A percentile compares a stretch with the other conserved stretches of the same genome.
Evolutionary conservation across 1,284 basidiomycete species (phyloP).

Genomic region (Taiwanofungus camphoratus): DNA sequence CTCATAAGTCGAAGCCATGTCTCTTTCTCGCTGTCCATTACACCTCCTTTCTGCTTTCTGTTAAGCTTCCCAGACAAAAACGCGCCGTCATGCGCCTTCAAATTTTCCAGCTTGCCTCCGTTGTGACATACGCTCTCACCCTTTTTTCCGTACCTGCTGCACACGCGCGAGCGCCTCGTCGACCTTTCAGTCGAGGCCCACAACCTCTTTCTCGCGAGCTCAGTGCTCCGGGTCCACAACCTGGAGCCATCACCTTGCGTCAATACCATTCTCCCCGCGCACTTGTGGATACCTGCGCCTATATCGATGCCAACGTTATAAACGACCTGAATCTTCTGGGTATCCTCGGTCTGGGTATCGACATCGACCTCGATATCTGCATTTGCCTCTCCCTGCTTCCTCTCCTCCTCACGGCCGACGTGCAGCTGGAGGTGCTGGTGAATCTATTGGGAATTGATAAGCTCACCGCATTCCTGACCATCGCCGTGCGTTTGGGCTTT

Average conservation of each 20-base stretch:
- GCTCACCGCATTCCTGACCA: conserved; percentile 14
- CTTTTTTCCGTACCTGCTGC: background rate
- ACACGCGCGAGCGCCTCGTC: background rate
- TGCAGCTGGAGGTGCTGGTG: conserved; percentile 13
- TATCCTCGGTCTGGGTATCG: conserved; percentile 3
- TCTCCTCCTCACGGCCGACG: conserved; percentile 15
- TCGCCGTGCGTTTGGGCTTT: conserved; percentile 13
- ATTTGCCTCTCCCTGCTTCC: conserved; percentile 23
- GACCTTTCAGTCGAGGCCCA: no score
- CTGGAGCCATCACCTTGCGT: conserved; percentile 4
- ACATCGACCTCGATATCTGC: conserved; percentile 23
- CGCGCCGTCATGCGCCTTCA: conserved; percentile 2
- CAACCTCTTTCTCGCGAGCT: background rate
- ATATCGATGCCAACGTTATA: conserved; percentile 15
- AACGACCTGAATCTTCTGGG: conserved; percentile 9
- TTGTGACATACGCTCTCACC: background rate
- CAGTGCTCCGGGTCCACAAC: background rate
- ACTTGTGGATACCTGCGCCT: conserved; percentile 22
- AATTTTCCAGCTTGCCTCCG: background rate
- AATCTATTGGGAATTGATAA: conserved; percentile 15
- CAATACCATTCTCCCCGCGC: conserved; percentile 17
- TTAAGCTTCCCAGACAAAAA: no score
- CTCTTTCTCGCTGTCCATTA: no score
- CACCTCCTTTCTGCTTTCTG: no score
- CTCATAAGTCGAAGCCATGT: no score